phyloP scores from a whole-genome alignment of 768 basidiomycete genomes.

The Tulasnella sp. region DNA sequence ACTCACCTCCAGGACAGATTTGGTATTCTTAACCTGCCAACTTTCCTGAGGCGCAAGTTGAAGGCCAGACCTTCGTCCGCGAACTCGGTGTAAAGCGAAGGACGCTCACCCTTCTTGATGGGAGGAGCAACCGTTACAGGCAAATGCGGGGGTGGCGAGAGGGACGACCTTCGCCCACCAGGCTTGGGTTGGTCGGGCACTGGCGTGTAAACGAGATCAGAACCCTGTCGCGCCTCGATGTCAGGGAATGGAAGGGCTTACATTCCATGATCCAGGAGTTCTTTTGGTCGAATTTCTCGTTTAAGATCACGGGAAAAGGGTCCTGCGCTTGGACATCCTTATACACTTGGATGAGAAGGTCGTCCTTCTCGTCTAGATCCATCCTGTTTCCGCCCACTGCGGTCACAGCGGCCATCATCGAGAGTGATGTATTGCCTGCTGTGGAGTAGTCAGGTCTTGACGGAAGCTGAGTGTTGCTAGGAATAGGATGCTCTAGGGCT shows the following conservation, averaged over 20 bases:
- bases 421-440: background rate
- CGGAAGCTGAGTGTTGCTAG: background rate
- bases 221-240: background rate
- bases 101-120: background rate
- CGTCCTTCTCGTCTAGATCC: background rate
- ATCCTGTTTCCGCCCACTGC: background rate
- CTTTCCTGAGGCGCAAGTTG: slow-evolving; percentile 37
- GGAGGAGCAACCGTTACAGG: slow-evolving; percentile 10
- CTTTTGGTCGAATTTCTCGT: slow-evolving; percentile 45
- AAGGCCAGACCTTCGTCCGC: background rate
- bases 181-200: slow-evolving; percentile 49
- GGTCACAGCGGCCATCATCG: background rate
- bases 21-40: slow-evolving; percentile 48
- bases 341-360: background rate
- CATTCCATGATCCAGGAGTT: slow-evolving; percentile 47
- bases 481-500: background rate
- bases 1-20: slow-evolving; percentile 58
- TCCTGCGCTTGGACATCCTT: background rate
- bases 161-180: slow-evolving; percentile 29
- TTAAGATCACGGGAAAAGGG: slow-evolving; percentile 30
- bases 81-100: background rate
- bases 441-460: background rate
- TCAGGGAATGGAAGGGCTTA: slow-evolving; percentile 21
- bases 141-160: background rate
- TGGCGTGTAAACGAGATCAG: slow-evolving; percentile 20